These are phyloP conservation scores for Amyloporia xantha DNA, from an alignment of 768 basidiomycete genomes.

Conservation along the genomic window DNA sequence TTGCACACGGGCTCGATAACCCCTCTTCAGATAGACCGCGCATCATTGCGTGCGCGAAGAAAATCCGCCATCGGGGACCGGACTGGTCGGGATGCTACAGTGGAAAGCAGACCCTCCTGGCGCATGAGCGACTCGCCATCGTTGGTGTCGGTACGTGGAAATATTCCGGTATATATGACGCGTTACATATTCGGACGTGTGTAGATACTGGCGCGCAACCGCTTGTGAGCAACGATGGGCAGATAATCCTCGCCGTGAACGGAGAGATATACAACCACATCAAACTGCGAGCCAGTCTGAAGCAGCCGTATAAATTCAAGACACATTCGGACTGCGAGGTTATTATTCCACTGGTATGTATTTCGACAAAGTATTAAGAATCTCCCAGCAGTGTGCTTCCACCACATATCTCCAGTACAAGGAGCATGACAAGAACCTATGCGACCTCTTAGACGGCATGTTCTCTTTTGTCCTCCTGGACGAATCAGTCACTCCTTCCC, in stretches of 20 bases:
- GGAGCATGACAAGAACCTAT: constrained; percentile 72
- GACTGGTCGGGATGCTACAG: constrained; percentile 98
- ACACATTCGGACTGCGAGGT: constrained; percentile 98
- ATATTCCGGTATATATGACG: background rate
- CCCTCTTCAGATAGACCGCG: constrained; percentile 61
- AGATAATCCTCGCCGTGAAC: constrained; percentile 84
- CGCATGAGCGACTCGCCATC: constrained; percentile 94
- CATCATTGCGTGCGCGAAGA: constrained; percentile 83
- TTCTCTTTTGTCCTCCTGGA: constrained; percentile 97
- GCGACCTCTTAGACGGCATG: constrained; percentile 89
- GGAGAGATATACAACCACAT: constrained; percentile 99
- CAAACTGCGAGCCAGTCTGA: constrained; percentile 63
- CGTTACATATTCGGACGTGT: too few species aligned
- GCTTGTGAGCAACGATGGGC: constrained; percentile 78
- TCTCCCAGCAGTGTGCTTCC: background rate
- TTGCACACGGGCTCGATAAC: constrained; percentile 73
- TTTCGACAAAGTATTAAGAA: background rate
- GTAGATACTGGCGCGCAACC: constrained; percentile 96
- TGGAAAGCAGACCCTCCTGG: constrained; percentile 73
- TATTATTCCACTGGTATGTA: constrained; percentile 78
- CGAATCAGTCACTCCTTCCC: constrained; percentile 81
- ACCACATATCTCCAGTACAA: constrained; percentile 70
- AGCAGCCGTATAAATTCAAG: constrained; percentile 73
- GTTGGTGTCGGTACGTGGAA: constrained; percentile 84
- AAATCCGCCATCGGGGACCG: constrained; percentile 88